A percentile compares a stretch with the other conserved stretches of the same genome.
phyloP scores from a whole-genome alignment of 2,329 filamentous ascomycete genomes.

The Metarhizium sp. region DNA sequence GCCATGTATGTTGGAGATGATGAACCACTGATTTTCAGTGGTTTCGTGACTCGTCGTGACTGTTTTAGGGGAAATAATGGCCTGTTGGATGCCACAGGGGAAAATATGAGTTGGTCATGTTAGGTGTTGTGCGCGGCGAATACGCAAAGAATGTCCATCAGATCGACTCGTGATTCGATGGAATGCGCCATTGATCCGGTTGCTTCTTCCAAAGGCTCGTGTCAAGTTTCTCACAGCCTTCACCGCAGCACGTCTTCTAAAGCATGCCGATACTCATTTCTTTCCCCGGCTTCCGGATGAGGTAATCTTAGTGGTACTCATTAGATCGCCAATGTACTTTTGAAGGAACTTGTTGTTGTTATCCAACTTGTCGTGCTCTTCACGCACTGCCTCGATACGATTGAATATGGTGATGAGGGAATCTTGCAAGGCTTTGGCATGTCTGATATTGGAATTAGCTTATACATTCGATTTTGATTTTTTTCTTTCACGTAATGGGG shows the following conservation, averaged over 20 bases:
- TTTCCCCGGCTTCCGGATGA: conserved; percentile 42
- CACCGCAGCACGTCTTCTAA: background rate
- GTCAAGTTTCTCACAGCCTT: background rate
- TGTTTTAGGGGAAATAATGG: background rate
- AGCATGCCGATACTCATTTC: conserved; percentile 31
- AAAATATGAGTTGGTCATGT: background rate
- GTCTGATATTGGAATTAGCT: conserved; percentile 39
- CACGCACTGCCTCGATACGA: conserved; percentile 86
- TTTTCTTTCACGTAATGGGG: too few species aligned
- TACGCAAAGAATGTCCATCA: background rate
- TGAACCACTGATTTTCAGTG: background rate
- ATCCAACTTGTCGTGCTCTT: conserved; percentile 93
- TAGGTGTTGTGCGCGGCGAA: background rate
- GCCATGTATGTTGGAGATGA: background rate
- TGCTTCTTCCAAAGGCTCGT: background rate
- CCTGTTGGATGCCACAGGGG: background rate
- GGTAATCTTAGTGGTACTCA: conserved; percentile 73
- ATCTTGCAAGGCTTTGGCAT: conserved; percentile 81
- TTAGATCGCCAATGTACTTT: conserved; percentile 95
- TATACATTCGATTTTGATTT: background rate
- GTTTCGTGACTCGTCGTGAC: background rate
- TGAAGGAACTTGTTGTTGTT: conserved; percentile 95
- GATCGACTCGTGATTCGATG: background rate
- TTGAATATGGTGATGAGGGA: conserved; percentile 85
- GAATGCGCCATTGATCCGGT: background rate